Conservation (phyloP, 176 grass and related monocot species). For the Thalia dealbata region DNA sequence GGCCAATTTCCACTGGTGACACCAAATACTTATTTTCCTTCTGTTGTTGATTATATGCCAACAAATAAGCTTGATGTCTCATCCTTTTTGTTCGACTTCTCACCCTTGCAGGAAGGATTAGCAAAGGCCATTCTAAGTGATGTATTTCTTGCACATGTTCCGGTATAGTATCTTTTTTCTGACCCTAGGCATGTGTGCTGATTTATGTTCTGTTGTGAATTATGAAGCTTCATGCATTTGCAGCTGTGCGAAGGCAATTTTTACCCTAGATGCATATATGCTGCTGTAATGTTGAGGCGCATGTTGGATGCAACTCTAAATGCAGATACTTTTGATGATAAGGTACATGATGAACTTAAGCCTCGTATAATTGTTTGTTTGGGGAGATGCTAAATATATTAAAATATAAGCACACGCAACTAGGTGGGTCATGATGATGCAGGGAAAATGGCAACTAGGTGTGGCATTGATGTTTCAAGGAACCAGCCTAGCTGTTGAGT, state of each 20-base stretch:
- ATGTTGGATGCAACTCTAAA: conserved; percentile 90
- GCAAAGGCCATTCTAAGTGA: conserved; percentile 59
- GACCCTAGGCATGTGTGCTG: neutral
- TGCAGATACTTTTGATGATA: conserved; percentile 85
- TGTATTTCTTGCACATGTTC: conserved; percentile 92
- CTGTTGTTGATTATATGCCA: too few relatives aligned
- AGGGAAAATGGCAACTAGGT: neutral
- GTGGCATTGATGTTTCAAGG: too few relatives aligned
- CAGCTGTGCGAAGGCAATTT: conserved; percentile 60
- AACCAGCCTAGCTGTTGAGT: too few relatives aligned
- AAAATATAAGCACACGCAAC: neutral
- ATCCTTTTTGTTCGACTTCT: neutral
- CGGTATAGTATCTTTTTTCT: conserved; percentile 26
- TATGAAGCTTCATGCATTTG: conserved; percentile 10
- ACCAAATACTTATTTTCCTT: too few relatives aligned
- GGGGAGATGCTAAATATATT: neutral
- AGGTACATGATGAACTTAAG: conserved; percentile 31
- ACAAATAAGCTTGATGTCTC: neutral
- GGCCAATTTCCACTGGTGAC: too few relatives aligned
- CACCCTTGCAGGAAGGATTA: conserved; percentile 43
- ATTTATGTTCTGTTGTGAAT: neutral
- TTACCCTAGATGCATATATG: conserved; percentile 73
- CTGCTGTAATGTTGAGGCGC: conserved; percentile 83
- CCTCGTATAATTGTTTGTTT: neutral
- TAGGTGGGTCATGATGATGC: neutral